Evolutionary conservation across 192 early-diverging fungal species (phyloP), one percentile per base, ranked within the genome.

Genomic region (Piromyces sp.): DNA sequence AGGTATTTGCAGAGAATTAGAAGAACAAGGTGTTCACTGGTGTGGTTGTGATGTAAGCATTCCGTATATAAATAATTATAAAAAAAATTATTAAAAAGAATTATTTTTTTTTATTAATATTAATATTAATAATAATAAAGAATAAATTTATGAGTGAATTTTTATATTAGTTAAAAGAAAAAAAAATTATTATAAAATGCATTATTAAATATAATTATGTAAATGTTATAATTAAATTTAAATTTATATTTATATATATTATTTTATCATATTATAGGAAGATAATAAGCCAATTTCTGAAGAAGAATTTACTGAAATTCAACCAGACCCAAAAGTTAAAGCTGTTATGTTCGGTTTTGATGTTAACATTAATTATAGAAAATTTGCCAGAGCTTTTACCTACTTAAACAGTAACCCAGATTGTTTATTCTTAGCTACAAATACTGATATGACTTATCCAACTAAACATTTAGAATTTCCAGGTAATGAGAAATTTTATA

Each of bases 301-400:
- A 80, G 88, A 87, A 30, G 90, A 91, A 36, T 87, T 93, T 30
- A 82, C 80, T 13, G 85, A 88, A 26, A 87, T 96, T 80, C 87
- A 92, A 37, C 88, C 86, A 37, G 92, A 93, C 83, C 88, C 91
- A 6, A 81, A 81, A 14, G 89, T 99, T 79, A 96, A 94, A 26
- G 97, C 97, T 11, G 97, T 99, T 12, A 87, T 99, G 30, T 92
- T 94, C 84, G 97, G 97, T 79, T 93, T 99, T 58, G 97, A 99
- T 87, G 86, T 92, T 79, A 85, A 97, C 84, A 88, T 99, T 84
- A 96, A 96, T 84, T 99, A 97, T 86, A 89, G 88, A 86, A 99
- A 98, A 88, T 89, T 95, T 58, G 93, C 96, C 51, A 95, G 94
- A 85, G 97, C 97, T 0, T 95, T 93, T 85, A 92, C 92, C 16